Base-by-base conservation (phyloP, 2,329 filamentous ascomycete species). In the Fusarium globosum region DNA sequence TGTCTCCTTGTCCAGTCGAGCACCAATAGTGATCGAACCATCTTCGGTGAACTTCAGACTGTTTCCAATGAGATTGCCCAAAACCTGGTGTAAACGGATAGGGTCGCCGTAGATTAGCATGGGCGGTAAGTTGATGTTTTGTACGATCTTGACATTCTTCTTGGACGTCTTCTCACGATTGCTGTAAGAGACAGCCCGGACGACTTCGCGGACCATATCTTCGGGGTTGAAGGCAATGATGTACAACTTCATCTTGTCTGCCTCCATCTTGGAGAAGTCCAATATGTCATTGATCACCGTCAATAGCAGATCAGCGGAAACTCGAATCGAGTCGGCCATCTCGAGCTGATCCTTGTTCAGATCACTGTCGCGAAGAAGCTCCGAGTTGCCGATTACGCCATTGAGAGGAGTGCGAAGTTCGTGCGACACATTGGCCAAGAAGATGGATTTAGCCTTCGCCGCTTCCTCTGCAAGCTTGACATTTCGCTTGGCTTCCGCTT, bases 271-370 rank as follows among this genome's bases (percentile, higher is more conserved):
- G 35, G 95, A 97, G 80, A 97, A 97, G 82, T 98, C 96, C 9
- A 98, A 86, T 60, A 98, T 97, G 79, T 98, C 96, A 79, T 98
- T 98, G 83, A 98, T 98, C 53, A 98, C 94, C 0, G 95, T 96
- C 33, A 98, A 86, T 20, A 98, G 84, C 21, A 96, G 90, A 79
- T 98, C 95, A 0, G 94, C 94, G 55, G 94, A 97, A 38, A 95
- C 88, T 56, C 94, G 90, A 61, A 97, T 96, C 21, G 94, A 96
- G 79, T 97, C 94, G 8, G 94, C 93, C 86, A 95, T 96, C 74
- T 97, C 94, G 38, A 91, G 87, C 81, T 97, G 94, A 71, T 97
- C 94, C 66, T 87, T 88, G 73, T 93, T 91, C 60, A 97, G 85
- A 28, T 88, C 85, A 76, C 93, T 95, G 78, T 96, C 94, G 53